Evolutionary conservation across 306 rosid species (phyloP).

Genomic region (Betula pendula): DNA sequence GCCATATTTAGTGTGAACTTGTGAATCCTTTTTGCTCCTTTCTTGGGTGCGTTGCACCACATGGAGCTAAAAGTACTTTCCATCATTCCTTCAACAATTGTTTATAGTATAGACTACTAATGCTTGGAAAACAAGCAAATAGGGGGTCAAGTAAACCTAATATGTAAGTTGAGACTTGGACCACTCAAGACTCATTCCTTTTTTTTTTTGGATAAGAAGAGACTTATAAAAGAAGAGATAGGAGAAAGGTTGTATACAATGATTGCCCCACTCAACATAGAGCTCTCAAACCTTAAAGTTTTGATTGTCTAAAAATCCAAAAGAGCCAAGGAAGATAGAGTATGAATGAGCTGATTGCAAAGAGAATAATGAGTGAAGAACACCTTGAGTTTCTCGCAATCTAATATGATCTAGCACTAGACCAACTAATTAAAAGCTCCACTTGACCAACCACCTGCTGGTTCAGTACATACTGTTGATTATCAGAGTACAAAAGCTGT

Average conservation of each 20-base stretch:
- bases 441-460: too few species aligned
- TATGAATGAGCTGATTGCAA: neutral
- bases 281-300: neutral
- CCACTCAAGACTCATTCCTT: neutral
- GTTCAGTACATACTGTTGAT: too few species aligned
- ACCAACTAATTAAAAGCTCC: too few species aligned
- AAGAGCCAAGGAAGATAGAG: neutral
- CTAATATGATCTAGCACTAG: too few species aligned
- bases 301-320: neutral
- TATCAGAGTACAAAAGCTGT: too few species aligned
- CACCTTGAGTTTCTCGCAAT: neutral
- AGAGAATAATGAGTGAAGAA: neutral
- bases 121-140: neutral
- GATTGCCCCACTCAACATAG: too few species aligned
- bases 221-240: neutral
- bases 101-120: neutral
- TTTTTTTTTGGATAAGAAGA: neutral
- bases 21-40: neutral
- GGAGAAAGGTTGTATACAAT: too few species aligned
- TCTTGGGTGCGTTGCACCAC: neutral
- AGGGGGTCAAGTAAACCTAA: neutral
- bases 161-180: neutral
- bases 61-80: too few species aligned
- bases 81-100: neutral
- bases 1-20: neutral